phyloP scores from a whole-genome alignment of 768 basidiomycete genomes.

The Myochromella boudieri region DNA sequence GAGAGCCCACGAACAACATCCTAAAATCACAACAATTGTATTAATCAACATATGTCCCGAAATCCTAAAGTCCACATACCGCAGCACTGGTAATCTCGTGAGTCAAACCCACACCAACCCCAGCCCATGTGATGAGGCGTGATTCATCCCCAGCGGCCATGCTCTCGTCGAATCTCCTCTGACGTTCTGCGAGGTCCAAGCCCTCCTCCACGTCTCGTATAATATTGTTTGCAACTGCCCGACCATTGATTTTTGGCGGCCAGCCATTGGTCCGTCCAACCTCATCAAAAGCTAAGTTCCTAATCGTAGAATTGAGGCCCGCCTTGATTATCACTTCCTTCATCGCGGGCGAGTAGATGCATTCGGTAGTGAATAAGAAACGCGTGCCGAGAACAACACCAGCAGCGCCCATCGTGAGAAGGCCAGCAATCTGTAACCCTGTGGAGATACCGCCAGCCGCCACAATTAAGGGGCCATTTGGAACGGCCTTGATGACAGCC shows the following conservation, averaged over 20 bases:
- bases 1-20: too few relatives aligned
- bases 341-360: constrained; percentile 22
- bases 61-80: background rate
- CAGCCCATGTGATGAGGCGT: constrained; percentile 41
- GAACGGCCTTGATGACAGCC: constrained; percentile 38
- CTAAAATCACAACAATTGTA: too few relatives aligned
- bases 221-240: constrained; percentile 41
- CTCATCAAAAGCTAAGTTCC: constrained; percentile 44
- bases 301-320: constrained; percentile 30
- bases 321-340: constrained; percentile 25
- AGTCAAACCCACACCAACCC: constrained; percentile 36
- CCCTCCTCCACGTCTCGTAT: constrained; percentile 30
- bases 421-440: constrained; percentile 48
- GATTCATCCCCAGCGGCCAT: constrained; percentile 26
- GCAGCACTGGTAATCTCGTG: constrained; percentile 9
- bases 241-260: constrained; percentile 43
- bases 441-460: constrained; percentile 61
- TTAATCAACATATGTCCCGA: background rate
- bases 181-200: constrained; percentile 28
- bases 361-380: constrained; percentile 54
- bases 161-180: constrained; percentile 28
- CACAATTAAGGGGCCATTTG: constrained; percentile 42
- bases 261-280: constrained; percentile 37
- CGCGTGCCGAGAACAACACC: constrained; percentile 61
- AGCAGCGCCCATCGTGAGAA: constrained; percentile 52